phyloP scores from a whole-genome alignment of 139 green algal species.

The Chlorella sorokiniana region DNA sequence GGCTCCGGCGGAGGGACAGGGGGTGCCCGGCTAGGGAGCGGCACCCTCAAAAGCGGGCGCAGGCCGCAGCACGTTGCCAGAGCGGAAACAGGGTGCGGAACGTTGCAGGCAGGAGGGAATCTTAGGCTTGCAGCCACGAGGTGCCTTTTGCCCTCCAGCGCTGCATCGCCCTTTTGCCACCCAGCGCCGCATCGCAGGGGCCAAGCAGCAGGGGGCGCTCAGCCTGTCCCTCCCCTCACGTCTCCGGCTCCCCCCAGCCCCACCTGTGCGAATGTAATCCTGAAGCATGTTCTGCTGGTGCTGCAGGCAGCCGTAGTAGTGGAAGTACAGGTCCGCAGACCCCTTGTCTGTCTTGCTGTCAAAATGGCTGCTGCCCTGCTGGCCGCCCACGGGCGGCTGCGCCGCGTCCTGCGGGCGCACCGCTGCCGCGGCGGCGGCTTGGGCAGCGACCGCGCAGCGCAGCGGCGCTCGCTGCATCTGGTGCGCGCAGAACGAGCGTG shows the following conservation, averaged over 20 bases:
- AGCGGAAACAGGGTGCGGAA: no score
- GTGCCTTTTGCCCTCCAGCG: no score
- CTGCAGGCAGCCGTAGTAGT: constrained; percentile 80
- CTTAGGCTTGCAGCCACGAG: no score
- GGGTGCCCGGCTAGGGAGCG: no score
- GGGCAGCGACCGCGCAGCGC: not conserved
- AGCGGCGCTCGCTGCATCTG: not conserved
- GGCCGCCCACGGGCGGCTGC: not conserved
- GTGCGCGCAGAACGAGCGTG: constrained; percentile 2
- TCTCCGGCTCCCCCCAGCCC: not conserved
- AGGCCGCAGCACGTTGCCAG: no score
- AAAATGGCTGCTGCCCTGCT: constrained; percentile 55
- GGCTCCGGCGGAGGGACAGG: no score
- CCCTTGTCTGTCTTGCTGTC: constrained; percentile 78
- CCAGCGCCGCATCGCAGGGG: not conserved
- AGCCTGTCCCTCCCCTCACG: not conserved
- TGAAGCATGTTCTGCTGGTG: constrained; percentile 97
- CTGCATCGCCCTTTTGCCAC: no score
- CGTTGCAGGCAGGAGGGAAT: no score
- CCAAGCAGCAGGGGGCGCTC: not conserved
- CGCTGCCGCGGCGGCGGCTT: not conserved
- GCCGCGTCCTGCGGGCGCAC: constrained; percentile 4
- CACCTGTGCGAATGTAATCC: constrained; percentile 78
- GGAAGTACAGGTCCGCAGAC: constrained; percentile 86
- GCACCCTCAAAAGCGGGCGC: no score